Evolutionary conservation across 768 basidiomycete species (phyloP).

Genomic region (Podaxis rugospora): DNA sequence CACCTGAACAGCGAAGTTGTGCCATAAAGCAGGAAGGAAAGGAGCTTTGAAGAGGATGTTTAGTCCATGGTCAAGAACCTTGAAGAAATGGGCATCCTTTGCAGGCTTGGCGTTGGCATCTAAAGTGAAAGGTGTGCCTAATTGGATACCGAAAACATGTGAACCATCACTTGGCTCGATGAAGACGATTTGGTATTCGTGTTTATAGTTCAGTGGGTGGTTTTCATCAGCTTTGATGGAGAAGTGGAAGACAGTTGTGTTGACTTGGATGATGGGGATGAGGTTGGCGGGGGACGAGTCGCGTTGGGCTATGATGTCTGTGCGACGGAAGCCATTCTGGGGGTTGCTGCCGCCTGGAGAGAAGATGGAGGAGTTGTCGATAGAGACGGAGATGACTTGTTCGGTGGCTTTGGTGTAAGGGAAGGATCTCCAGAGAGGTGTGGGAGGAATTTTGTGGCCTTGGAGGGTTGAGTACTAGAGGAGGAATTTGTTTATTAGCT

Average conservation of each 20-base stretch:
- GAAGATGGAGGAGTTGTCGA: slow-evolving; percentile 58
- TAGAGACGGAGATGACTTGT: slow-evolving; percentile 46
- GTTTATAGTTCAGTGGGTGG: slow-evolving; percentile 45
- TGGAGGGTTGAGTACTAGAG: slow-evolving; percentile 41
- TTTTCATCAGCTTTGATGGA: slow-evolving; percentile 31
- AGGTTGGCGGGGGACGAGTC: slow-evolving; percentile 33
- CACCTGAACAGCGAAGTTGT: slow-evolving; percentile 57
- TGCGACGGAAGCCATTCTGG: slow-evolving; percentile 54
- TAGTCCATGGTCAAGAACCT: slow-evolving; percentile 51
- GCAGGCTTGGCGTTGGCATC: slow-evolving; percentile 41
- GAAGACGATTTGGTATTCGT: slow-evolving; percentile 63
- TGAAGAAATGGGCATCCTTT: slow-evolving; percentile 41
- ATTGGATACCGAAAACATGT: slow-evolving; percentile 56
- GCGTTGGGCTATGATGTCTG: slow-evolving; percentile 52
- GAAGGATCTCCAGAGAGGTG: slow-evolving; percentile 42
- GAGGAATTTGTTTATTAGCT: neutral
- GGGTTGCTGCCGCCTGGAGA: slow-evolving; percentile 43
- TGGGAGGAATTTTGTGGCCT: slow-evolving; percentile 32
- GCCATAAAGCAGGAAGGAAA: slow-evolving; percentile 43
- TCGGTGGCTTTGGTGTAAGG: slow-evolving; percentile 27
- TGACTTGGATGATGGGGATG: slow-evolving; percentile 35
- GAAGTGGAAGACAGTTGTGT: slow-evolving; percentile 43
- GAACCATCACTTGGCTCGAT: slow-evolving; percentile 58
- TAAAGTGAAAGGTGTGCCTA: slow-evolving; percentile 56
- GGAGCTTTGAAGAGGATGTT: slow-evolving; percentile 46